Evolutionary conservation across 2,329 filamentous ascomycete species (phyloP).

Genomic region (Aotearoamyces nothofagi): DNA sequence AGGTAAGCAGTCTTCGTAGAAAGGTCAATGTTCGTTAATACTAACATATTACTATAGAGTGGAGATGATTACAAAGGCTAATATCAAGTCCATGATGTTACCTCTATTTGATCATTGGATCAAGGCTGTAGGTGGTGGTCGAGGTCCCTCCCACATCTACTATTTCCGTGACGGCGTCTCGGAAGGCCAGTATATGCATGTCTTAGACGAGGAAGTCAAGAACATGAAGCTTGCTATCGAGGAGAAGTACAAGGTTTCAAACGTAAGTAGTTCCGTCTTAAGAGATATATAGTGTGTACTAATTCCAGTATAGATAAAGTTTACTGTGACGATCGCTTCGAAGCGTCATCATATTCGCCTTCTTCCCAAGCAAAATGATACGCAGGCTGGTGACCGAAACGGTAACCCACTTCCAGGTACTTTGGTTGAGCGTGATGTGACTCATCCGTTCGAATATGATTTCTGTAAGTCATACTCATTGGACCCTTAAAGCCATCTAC

Average conservation of each 20-base stretch:
- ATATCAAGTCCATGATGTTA: conserved; percentile 50
- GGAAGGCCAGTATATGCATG: conserved; percentile 69
- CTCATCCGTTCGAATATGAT: conserved; percentile 79
- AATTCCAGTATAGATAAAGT: conserved; percentile 28
- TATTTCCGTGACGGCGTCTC: conserved; percentile 91
- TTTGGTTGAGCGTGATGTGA: conserved; percentile 78
- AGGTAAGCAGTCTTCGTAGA: too few relatives aligned
- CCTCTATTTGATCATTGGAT: conserved; percentile 53
- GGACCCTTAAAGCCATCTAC: neutral
- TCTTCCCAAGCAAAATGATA: conserved; percentile 51
- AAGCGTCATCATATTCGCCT: conserved; percentile 93
- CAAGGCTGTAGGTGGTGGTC: conserved; percentile 32
- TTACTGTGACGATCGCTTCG: conserved; percentile 76
- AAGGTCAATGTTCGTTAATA: too few relatives aligned
- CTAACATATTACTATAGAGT: too few relatives aligned
- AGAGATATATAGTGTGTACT: too few relatives aligned
- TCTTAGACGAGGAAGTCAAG: conserved; percentile 63
- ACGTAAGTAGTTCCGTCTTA: conserved; percentile 8
- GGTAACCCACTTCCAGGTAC: conserved; percentile 76
- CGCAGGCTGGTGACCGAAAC: conserved; percentile 48
- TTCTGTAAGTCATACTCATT: conserved; percentile 37
- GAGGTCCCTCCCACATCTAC: conserved; percentile 56
- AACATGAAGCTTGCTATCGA: conserved; percentile 50
- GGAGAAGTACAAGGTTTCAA: conserved; percentile 18
- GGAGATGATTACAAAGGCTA: conserved; percentile 60